These are phyloP conservation scores for Elongisporangium undulatum DNA, from an alignment of 352 stramenopile species.

Conservation along the genomic window DNA sequence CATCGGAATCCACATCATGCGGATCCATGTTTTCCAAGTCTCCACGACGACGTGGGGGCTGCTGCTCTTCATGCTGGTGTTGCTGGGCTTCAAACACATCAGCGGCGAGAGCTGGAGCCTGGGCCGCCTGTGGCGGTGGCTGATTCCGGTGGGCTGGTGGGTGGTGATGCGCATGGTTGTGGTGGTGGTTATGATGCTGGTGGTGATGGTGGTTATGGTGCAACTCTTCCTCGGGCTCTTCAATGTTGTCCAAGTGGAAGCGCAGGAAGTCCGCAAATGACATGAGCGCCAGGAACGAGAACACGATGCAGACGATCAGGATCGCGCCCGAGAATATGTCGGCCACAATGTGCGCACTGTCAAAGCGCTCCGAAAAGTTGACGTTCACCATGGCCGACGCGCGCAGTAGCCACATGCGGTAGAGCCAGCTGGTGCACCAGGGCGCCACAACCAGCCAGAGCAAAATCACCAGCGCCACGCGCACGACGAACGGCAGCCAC, in stretches of 20 bases:
- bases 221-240: slow-evolving; percentile 50
- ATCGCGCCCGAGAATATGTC: slow-evolving; percentile 90
- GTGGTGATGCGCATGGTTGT: slow-evolving; percentile 11
- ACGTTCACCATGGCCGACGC: slow-evolving; percentile 82
- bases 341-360: slow-evolving; percentile 53
- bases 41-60: slow-evolving; percentile 28
- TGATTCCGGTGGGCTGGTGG: slow-evolving; percentile 2
- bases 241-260: slow-evolving; percentile 88
- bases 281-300: slow-evolving; percentile 94
- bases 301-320: slow-evolving; percentile 89
- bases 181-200: slow-evolving; percentile 13
- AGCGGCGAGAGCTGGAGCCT: neutral
- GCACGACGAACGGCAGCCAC: slow-evolving; percentile 87
- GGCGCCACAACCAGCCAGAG: slow-evolving; percentile 89
- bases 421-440: slow-evolving; percentile 91
- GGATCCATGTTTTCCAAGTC: slow-evolving; percentile 32
- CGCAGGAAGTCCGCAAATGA: slow-evolving; percentile 92
- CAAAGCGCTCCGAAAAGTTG: slow-evolving; percentile 77
- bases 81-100: slow-evolving; percentile 9
- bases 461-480: slow-evolving; percentile 64
- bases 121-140: slow-evolving; percentile 7
- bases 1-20: slow-evolving; percentile 26
- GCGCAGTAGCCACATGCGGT: slow-evolving; percentile 92
- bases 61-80: slow-evolving; percentile 17
- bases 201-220: slow-evolving; percentile 17